phyloP scores from a whole-genome alignment of 495 filamentous ascomycete genomes.

The Pseudomonodictys pantanalensis region DNA sequence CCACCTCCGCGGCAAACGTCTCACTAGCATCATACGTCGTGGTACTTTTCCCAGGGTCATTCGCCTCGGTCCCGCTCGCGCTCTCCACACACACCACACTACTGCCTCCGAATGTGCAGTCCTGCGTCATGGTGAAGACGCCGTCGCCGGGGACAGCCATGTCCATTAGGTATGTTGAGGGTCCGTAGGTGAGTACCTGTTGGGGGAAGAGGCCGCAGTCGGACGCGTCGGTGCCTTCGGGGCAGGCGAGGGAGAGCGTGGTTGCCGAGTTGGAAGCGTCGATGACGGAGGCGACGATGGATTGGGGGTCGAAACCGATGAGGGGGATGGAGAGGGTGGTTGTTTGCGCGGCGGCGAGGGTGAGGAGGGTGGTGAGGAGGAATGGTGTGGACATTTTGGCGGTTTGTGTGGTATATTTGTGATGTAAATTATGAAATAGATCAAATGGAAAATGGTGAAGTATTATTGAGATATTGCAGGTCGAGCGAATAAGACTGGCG shows the following conservation, averaged over 20 bases:
- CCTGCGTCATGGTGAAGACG: not conserved
- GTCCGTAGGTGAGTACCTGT: not conserved
- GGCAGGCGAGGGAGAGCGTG: not conserved
- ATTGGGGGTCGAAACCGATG: not conserved
- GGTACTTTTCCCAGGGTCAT: not conserved
- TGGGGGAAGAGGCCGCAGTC: not conserved
- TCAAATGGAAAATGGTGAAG: too few species aligned
- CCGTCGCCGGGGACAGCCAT: not conserved
- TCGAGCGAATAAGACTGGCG: too few species aligned
- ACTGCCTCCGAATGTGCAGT: not conserved
- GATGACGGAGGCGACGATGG: not conserved
- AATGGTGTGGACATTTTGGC: too few species aligned
- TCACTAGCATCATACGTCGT: not conserved
- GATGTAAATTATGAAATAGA: too few species aligned
- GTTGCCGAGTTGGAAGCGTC: not conserved
- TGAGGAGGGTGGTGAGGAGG: not conserved
- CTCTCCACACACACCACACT: not conserved
- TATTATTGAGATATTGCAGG: too few species aligned
- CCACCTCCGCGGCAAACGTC: not conserved
- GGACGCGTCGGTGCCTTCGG: not conserved
- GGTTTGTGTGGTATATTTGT: too few species aligned
- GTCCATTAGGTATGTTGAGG: not conserved
- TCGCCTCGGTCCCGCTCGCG: not conserved
- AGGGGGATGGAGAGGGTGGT: not conserved
- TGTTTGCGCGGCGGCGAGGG: not conserved